A percentile compares a stretch with the other conserved stretches of the same genome.
Conservation (phyloP, 208 protist species). For the Trypanosoma vivax region DNA sequence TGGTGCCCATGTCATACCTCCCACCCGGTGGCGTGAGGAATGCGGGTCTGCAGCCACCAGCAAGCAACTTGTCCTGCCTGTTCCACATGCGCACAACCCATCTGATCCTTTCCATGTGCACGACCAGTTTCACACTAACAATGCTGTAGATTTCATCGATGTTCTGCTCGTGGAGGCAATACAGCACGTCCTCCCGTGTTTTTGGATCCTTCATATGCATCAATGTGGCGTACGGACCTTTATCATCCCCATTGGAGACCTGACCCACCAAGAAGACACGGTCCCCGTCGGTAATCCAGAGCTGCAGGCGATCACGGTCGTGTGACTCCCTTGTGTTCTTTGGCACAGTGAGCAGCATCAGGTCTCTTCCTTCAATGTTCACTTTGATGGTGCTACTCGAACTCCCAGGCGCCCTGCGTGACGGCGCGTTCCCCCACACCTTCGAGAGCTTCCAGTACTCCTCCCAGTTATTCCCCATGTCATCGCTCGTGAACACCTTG, state of each 20-base stretch:
- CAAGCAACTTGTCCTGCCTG: neutral
- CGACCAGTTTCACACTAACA: neutral
- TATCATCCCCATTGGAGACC: neutral
- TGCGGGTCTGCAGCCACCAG: neutral
- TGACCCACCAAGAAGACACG: constrained; percentile 1
- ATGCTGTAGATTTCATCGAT: neutral
- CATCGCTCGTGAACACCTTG: constrained; percentile 5
- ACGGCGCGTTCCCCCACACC: neutral
- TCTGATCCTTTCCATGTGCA: neutral
- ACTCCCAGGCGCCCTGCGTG: neutral
- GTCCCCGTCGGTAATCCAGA: constrained; percentile 6
- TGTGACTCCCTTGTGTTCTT: neutral
- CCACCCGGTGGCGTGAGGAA: neutral
- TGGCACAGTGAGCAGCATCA: constrained; percentile 10
- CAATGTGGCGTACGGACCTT: neutral
- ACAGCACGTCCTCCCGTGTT: neutral
- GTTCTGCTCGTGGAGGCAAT: neutral
- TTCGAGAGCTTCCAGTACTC: neutral
- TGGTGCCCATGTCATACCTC: neutral
- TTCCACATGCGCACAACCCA: neutral
- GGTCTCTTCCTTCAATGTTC: neutral
- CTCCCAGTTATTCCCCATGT: constrained; percentile 7
- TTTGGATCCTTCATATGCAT: neutral
- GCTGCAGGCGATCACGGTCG: neutral
- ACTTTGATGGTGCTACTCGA: neutral